Conservation (phyloP, 352 stramenopile genomes). For the Phytophthora chlamydospora region DNA sequence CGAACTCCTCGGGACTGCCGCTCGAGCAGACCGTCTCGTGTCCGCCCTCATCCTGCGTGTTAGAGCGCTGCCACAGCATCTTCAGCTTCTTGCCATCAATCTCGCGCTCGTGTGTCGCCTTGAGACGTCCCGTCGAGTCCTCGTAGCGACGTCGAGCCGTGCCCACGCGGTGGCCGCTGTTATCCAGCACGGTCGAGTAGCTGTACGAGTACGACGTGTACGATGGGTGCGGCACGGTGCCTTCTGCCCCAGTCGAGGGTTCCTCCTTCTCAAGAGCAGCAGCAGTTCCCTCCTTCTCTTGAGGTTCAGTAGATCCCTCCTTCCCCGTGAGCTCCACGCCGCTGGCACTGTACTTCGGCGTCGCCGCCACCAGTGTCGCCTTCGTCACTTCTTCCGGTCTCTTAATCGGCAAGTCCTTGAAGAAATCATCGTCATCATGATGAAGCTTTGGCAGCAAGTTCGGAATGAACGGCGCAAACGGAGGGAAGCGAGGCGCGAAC, state of each 20-base stretch:
- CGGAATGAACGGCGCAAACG: slow-evolving; percentile 33
- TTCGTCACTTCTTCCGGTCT: slow-evolving; percentile 30
- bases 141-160: slow-evolving; percentile 74
- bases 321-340: not conserved
- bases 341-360: slow-evolving; percentile 6
- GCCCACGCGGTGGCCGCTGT: slow-evolving; percentile 56
- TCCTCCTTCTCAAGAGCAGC: slow-evolving; percentile 26
- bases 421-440: slow-evolving; percentile 57
- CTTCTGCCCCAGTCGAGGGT: slow-evolving; percentile 17
- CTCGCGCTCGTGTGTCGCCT: slow-evolving; percentile 71
- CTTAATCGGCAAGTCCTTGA: slow-evolving; percentile 49
- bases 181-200: slow-evolving; percentile 70
- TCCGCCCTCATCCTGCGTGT: slow-evolving; percentile 59
- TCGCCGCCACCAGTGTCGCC: slow-evolving; percentile 8
- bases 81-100: slow-evolving; percentile 72
- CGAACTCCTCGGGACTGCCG: slow-evolving; percentile 59
- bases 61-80: slow-evolving; percentile 53
- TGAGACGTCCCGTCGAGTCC: slow-evolving; percentile 72
- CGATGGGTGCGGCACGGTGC: slow-evolving; percentile 27
- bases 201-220: slow-evolving; percentile 70
- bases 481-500: slow-evolving; percentile 37
- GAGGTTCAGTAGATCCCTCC: not conserved
- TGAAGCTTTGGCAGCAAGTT: slow-evolving; percentile 28
- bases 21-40: slow-evolving; percentile 53
- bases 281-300: slow-evolving; percentile 22